Conservation (phyloP, 2,329 filamentous ascomycete species). For the Diaporthe sp. region DNA sequence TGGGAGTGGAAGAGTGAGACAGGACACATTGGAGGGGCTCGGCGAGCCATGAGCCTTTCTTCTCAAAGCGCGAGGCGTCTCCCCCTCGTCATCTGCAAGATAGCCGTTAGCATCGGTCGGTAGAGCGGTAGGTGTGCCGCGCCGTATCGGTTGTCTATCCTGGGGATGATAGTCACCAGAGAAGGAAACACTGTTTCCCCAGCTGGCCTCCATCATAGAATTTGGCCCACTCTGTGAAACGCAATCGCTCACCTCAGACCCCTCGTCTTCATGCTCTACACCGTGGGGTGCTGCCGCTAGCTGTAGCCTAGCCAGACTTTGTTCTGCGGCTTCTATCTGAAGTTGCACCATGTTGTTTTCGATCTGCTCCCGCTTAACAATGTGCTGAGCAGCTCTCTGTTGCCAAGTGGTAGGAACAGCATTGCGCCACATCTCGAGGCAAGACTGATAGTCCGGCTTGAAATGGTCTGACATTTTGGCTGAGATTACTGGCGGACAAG, state of each 20-base stretch:
- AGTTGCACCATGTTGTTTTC: not conserved
- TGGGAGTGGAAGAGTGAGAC: no score
- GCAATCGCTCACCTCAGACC: not conserved
- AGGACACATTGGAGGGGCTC: not conserved
- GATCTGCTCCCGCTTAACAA: not conserved
- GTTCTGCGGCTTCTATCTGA: not conserved
- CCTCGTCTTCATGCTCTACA: not conserved
- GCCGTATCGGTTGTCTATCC: not conserved
- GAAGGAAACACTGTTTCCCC: not conserved
- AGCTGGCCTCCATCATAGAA: not conserved
- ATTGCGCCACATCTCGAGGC: not conserved
- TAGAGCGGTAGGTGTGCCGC: not conserved
- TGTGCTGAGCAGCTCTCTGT: not conserved
- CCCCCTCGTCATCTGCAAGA: not conserved
- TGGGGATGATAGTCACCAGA: not conserved
- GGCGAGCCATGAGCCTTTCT: not conserved
- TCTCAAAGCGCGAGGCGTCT: not conserved
- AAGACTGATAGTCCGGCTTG: not conserved
- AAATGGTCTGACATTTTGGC: not conserved
- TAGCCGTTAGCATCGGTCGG: not conserved
- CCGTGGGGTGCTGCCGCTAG: not conserved
- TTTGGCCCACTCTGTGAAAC: no score
- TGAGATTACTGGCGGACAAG: not conserved
- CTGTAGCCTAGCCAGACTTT: not conserved
- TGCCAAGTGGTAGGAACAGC: not conserved